A percentile compares a stretch with the other conserved stretches of the same genome.
phyloP scores from a whole-genome alignment of 2,329 filamentous ascomycete species.

The Calonectria crousiana region DNA sequence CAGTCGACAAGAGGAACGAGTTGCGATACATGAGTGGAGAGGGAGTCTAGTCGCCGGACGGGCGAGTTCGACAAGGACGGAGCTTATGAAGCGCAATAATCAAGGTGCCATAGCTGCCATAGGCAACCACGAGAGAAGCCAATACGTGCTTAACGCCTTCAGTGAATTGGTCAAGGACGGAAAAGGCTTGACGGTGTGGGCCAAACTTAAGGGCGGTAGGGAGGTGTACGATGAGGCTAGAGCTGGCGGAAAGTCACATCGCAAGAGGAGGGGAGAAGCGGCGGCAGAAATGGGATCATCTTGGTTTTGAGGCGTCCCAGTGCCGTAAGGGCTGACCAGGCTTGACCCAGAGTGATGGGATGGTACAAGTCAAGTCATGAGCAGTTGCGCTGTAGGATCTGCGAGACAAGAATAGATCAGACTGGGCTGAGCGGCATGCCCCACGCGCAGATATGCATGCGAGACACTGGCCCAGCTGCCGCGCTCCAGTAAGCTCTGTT shows the following conservation, averaged over 20 bases:
- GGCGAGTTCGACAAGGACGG: background rate
- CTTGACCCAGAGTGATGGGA: slow-evolving; percentile 5
- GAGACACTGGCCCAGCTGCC: slow-evolving; percentile 19
- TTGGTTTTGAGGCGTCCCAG: slow-evolving; percentile 20
- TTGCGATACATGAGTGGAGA: background rate
- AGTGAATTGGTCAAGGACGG: slow-evolving; percentile 25
- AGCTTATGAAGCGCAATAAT: background rate
- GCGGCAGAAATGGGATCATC: slow-evolving; percentile 12
- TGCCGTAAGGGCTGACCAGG: slow-evolving; percentile 15
- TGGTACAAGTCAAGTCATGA: slow-evolving; percentile 20
- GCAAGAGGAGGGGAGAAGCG: background rate
- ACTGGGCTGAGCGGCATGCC: slow-evolving; percentile 18
- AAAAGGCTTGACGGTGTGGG: slow-evolving; percentile 1
- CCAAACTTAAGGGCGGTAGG: slow-evolving; percentile 14
- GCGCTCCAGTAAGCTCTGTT: slow-evolving; percentile 3
- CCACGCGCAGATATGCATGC: slow-evolving; percentile 23
- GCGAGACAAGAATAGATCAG: slow-evolving; percentile 25
- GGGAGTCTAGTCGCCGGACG: background rate
- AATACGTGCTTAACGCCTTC: slow-evolving; percentile 2
- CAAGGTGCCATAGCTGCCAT: slow-evolving; percentile 1
- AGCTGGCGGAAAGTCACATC: slow-evolving; percentile 1
- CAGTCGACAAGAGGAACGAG: slow-evolving; percentile 25
- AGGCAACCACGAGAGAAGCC: slow-evolving; percentile 9
- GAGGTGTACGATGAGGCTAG: background rate
- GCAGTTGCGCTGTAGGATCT: slow-evolving; percentile 4